phyloP scores from a whole-genome alignment of 345 rosid species.

The Clausena lansium region DNA sequence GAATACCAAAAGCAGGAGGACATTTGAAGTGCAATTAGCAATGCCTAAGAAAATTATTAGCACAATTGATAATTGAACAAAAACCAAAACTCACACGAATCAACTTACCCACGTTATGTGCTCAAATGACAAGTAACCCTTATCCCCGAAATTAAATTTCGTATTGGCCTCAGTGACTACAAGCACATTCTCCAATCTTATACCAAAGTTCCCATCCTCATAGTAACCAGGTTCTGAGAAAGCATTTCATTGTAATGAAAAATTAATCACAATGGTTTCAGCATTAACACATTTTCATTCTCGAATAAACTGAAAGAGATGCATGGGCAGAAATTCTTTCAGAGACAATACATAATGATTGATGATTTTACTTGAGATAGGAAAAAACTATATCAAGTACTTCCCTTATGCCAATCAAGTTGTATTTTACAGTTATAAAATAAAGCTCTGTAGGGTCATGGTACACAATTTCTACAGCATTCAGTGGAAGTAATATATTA shows the following conservation, averaged over 20 bases:
- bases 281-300: not conserved
- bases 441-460: not conserved
- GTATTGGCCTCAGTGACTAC: constrained; percentile 69
- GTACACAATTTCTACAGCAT: not conserved
- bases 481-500: not conserved
- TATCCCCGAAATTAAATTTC: constrained; percentile 82
- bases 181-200: constrained; percentile 94
- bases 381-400: not conserved
- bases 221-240: constrained; percentile 88
- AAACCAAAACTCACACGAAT: not conserved
- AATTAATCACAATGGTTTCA: not conserved
- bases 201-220: constrained; percentile 91
- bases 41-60: not conserved
- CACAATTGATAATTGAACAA: not conserved
- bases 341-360: not conserved
- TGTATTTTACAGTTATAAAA: not conserved
- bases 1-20: not conserved
- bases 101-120: constrained; percentile 95
- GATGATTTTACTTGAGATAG: not conserved
- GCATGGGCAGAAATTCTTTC: constrained; percentile 5
- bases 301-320: not conserved
- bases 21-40: not conserved
- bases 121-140: constrained; percentile 87
- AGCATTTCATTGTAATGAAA: constrained; percentile 9
- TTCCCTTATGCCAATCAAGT: too few species aligned